Base-by-base conservation (phyloP, 208 protist genomes). In the Vickermania spadyakhi region DNA sequence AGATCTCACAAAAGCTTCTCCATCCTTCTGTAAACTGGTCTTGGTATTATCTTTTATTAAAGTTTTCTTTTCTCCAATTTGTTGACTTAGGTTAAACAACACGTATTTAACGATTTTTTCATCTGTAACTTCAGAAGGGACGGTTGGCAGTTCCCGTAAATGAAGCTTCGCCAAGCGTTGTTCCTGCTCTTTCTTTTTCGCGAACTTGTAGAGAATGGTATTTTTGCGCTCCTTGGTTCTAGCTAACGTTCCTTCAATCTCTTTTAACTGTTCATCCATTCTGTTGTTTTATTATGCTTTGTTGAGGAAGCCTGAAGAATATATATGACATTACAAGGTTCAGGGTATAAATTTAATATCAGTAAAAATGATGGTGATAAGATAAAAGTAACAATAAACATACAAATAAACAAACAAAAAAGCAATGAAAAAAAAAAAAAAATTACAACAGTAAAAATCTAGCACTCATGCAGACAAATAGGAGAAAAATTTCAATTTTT, bases 181-280 rank as follows among this genome's bases (percentile, higher is more conserved):
- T 60, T 89, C 75, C 31, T 88, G 72, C 28, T 71, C 58, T 22
- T 79, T 77, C 2, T 68, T 68, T 62, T 88, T 85, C 7, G 71
- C 58, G 42, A 84, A 56, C 52, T 86, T 85, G 77, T 89, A 93
- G 13, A 93, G 62, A 52, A 93, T 79, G 2, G 86, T 93, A 31
- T 82, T 86, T 60, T 90, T 85, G 3, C 86, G 50, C 56, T 93
- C 80, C 29, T 76, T 86, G 36, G 78, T 85, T 3, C 86, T 72
- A 36, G 86, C 82, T 49, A 93, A 77, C 23, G 80, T 93, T 42
- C 86, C 86, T 72, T 89, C 82, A 22, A 93, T 93, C 68, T 93
- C 82, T 1, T 75, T 56, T n/a, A 89, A 58, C 23, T 77, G 64
- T 52, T 93, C 82, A 60, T 93, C 72, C 86, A 93, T 93, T 51